Evolutionary conservation across 345 rosid species (phyloP), one percentile per base, ranked within the genome.

Genomic region (Geranium rotundifolium): DNA sequence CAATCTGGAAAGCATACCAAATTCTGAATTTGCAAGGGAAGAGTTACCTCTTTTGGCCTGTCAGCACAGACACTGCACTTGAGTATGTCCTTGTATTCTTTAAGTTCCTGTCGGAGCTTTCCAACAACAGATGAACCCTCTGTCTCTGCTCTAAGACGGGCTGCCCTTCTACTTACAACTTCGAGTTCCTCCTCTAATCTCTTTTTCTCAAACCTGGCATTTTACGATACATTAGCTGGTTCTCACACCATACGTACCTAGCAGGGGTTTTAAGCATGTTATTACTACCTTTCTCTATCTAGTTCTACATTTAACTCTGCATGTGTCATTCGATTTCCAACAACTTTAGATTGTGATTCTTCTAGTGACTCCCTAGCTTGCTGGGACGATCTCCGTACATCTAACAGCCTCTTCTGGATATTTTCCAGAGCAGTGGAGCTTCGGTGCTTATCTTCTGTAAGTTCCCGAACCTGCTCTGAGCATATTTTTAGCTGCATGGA

Each of bases 41-140:
- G 2, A 41, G 15, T 63, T 80, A 85, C 97, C 99, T 95, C 96
- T 79, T 95, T 95, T 30, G 89, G 81, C 65, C 91, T 79, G 66
- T 90, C 93, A 66, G 46, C 82, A 70, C 99, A 95, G 75, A 88
- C 81, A 69, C 85, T 82, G 75, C 99, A 95, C 78, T 90, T 95
- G 30, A 95, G 77, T 61, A 95, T 82, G 70, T 90, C 99, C 76
- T 73, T 84, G 85, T 86, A 95, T 73, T 91, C 97, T 62, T 72
- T 72, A 57, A 85, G 90, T 73, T 95, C 99, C 75, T 81, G 81
- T 15, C 65, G 79, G 64, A 88, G 96, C 76, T 89, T 91, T 67
- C 83, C 85, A 54, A 85, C 67, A 67, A 85, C 60, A 4, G 81
- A 82, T 59, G 97, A 86, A 59, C 88, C 90, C 78, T 84, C 96